phyloP scores from a whole-genome alignment of 2,329 filamentous ascomycete species.

The Penicillium paneum region DNA sequence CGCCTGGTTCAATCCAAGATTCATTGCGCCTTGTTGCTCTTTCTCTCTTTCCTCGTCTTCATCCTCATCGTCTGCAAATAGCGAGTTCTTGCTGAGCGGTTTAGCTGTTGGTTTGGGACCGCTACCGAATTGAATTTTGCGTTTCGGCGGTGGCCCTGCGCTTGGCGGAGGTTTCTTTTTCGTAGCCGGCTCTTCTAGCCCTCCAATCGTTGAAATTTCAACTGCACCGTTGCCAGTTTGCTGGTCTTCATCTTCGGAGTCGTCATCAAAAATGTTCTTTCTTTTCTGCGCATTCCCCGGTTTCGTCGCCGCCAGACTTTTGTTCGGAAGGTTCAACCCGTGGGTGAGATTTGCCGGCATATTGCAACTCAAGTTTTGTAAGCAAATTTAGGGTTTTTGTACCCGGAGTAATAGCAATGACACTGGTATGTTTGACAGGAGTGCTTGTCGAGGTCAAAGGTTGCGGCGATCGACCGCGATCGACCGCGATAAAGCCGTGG shows the following conservation, averaged over 20 bases:
- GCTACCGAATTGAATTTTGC: constrained; percentile 33
- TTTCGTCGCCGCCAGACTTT: constrained; percentile 29
- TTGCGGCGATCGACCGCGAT: constrained; percentile 5
- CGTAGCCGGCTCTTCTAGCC: constrained; percentile 26
- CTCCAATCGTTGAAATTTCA: constrained; percentile 42
- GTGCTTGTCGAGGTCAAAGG: constrained; percentile 10
- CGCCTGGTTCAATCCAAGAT: constrained; percentile 25
- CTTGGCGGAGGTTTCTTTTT: constrained; percentile 16
- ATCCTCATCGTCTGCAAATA: constrained; percentile 39
- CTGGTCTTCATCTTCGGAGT: constrained; percentile 39
- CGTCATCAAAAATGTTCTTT: constrained; percentile 47
- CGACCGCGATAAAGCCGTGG: constrained; percentile 11
- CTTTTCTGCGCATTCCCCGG: constrained; percentile 43
- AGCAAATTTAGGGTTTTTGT: not conserved
- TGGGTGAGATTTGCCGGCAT: constrained; percentile 39
- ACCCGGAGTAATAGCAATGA: not conserved
- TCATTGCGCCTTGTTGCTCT: constrained; percentile 17
- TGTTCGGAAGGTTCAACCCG: constrained; percentile 44
- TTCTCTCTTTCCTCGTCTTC: constrained; percentile 26
- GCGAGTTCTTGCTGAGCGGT: constrained; percentile 35
- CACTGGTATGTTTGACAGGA: not conserved
- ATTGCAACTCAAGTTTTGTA: not conserved
- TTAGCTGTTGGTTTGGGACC: constrained; percentile 29
- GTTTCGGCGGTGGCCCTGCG: constrained; percentile 30
- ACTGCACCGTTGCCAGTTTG: constrained; percentile 21